Conservation (phyloP, 768 basidiomycete genomes). For the Pleurotus pulmonarius region DNA sequence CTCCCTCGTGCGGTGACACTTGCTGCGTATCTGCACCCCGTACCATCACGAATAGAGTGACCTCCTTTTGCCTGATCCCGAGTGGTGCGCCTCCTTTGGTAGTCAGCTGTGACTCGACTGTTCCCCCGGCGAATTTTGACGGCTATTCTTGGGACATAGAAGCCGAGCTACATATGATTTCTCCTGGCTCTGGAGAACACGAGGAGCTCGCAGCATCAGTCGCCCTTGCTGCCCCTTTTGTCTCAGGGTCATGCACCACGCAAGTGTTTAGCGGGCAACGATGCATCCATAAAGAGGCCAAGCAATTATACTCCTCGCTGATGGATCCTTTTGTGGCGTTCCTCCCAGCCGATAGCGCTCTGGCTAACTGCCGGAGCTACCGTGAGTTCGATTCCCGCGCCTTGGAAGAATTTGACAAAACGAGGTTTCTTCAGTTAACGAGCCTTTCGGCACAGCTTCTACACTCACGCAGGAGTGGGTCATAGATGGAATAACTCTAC, state of each 20-base stretch:
- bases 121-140: conserved; percentile 33
- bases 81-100: conserved; percentile 64
- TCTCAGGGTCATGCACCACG: conserved; percentile 59
- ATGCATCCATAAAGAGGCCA: conserved; percentile 52
- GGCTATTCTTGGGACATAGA: conserved; percentile 39
- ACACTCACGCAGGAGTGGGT: conserved; percentile 67
- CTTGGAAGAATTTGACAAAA: neutral
- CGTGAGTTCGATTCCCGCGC: neutral
- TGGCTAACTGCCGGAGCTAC: conserved; percentile 59
- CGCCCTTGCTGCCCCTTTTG: conserved; percentile 51
- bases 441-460: conserved; percentile 42
- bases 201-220: conserved; percentile 62
- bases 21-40: conserved; percentile 10
- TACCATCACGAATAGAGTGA: no score
- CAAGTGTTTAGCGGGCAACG: conserved; percentile 49
- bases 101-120: conserved; percentile 54
- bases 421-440: conserved; percentile 19
- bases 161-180: conserved; percentile 54
- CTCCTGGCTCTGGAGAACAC: conserved; percentile 47
- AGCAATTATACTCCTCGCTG: conserved; percentile 40
- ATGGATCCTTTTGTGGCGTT: conserved; percentile 40
- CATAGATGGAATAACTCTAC: conserved; percentile 57
- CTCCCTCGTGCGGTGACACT: neutral
- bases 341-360: conserved; percentile 65
- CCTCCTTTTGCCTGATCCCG: conserved; percentile 50